A percentile compares a stretch with the other conserved stretches of the same genome.
These are phyloP conservation scores for Leccinum subgranulosum DNA, from an alignment of 768 basidiomycete species.

Conservation along the genomic window DNA sequence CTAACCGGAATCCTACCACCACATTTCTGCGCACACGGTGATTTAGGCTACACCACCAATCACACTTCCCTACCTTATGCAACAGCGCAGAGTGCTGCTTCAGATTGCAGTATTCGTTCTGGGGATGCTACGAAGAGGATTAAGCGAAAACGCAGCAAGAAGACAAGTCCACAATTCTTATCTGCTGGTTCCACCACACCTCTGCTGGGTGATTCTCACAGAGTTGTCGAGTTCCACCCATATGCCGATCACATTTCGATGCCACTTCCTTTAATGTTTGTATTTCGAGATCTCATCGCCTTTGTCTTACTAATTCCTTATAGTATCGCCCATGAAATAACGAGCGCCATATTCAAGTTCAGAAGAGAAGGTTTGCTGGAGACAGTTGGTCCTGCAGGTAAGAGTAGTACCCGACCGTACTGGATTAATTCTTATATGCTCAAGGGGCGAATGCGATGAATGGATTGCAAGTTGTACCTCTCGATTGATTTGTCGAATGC, in stretches of 20 bases:
- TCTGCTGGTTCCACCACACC: conserved; percentile 50
- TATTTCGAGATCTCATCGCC: conserved; percentile 8
- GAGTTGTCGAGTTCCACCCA: conserved; percentile 58
- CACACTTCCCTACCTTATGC: conserved; percentile 40
- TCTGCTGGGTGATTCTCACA: conserved; percentile 53
- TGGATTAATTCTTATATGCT: neutral
- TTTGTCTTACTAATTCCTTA: neutral
- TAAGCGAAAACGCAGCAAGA: conserved; percentile 69
- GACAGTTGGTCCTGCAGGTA: conserved; percentile 85
- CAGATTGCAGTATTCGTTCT: conserved; percentile 27
- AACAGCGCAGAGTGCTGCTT: conserved; percentile 31
- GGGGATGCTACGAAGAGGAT: conserved; percentile 65
- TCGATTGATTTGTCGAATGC: neutral
- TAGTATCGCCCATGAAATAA: conserved; percentile 82
- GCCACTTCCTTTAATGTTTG: conserved; percentile 79
- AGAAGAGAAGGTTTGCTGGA: conserved; percentile 81
- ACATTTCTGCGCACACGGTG: conserved; percentile 50
- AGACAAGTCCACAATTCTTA: conserved; percentile 26
- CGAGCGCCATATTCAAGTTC: conserved; percentile 65
- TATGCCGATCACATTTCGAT: conserved; percentile 59
- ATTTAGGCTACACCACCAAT: conserved; percentile 38
- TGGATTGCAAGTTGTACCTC: conserved; percentile 44
- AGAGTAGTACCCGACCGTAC: conserved; percentile 10
- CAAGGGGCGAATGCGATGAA: conserved; percentile 77
- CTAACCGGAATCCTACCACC: conserved; percentile 64